Evolutionary conservation across 192 early-diverging fungal genomes (phyloP).

Genomic region (Powellomyces hirtus): DNA sequence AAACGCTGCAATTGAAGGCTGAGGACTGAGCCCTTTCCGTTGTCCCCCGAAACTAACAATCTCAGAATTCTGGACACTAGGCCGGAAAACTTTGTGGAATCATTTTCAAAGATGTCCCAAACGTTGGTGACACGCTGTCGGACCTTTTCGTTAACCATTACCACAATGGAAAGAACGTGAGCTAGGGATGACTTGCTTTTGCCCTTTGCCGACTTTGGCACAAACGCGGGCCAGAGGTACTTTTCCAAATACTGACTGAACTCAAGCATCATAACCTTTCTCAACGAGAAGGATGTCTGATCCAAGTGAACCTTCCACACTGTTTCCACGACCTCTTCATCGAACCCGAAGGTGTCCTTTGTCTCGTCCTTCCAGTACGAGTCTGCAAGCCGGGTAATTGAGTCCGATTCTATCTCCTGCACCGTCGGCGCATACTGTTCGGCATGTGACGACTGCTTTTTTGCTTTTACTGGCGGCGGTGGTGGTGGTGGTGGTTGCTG

Average conservation of each 20-base stretch:
- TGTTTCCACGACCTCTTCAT: conserved; percentile 51
- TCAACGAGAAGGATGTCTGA: conserved; percentile 45
- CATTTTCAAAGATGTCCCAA: conserved; percentile 29
- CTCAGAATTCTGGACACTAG: conserved; percentile 58
- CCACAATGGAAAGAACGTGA: conserved; percentile 73
- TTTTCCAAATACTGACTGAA: conserved; percentile 71
- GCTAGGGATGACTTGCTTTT: conserved; percentile 22
- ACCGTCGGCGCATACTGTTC: conserved; percentile 33
- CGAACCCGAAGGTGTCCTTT: conserved; percentile 18
- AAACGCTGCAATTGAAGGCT: conserved; percentile 39
- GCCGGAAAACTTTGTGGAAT: conserved; percentile 45
- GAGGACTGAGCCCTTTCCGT: conserved; percentile 20
- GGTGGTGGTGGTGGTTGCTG: neutral
- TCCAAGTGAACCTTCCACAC: conserved; percentile 65
- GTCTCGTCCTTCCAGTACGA: conserved; percentile 7
- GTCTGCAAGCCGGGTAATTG: conserved; percentile 28
- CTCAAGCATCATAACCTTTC: conserved; percentile 70
- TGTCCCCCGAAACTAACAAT: conserved; percentile 30
- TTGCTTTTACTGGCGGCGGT: neutral
- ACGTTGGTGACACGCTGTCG: conserved; percentile 57
- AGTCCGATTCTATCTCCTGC: conserved; percentile 31
- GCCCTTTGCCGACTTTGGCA: conserved; percentile 23
- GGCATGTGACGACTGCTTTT: neutral
- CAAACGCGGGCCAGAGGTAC: conserved; percentile 81
- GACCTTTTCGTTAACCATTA: conserved; percentile 91